Conservation (phyloP, 371 early-diverging fungal genomes). For the Umbelopsis sp. region DNA sequence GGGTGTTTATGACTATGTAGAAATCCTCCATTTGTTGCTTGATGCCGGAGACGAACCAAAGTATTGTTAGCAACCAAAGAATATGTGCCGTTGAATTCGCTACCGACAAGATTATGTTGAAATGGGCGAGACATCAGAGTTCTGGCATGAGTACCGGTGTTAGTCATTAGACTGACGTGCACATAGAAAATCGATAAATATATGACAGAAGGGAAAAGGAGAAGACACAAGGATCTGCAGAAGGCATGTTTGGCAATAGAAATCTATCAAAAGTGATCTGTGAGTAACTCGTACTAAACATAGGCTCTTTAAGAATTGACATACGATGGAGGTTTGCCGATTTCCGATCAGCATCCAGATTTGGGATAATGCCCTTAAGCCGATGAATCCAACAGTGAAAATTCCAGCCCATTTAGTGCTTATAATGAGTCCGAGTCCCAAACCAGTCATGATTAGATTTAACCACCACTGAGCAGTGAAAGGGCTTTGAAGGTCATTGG, state of each 20-base stretch:
- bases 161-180: constrained; percentile 78
- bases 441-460: constrained; percentile 75
- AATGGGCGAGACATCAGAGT: constrained; percentile 87
- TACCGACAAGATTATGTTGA: constrained; percentile 83
- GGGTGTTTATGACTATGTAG: constrained; percentile 87
- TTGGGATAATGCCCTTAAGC: constrained; percentile 80
- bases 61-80: constrained; percentile 20
- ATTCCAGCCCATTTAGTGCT: constrained; percentile 93
- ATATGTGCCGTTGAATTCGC: constrained; percentile 50
- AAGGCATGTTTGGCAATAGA: constrained; percentile 57
- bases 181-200: constrained; percentile 86
- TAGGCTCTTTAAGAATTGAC: constrained; percentile 13
- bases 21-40: constrained; percentile 74
- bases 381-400: constrained; percentile 85
- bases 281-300: too few relatives aligned
- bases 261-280: too few relatives aligned
- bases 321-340: constrained; percentile 54
- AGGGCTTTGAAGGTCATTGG: constrained; percentile 34
- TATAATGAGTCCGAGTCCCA: constrained; percentile 69
- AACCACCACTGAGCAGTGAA: constrained; percentile 67
- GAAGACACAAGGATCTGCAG: constrained; percentile 74
- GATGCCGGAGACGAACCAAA: constrained; percentile 73
- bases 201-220: constrained; percentile 79
- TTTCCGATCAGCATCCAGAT: constrained; percentile 88
- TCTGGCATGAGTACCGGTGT: constrained; percentile 89